A percentile compares a stretch with the other conserved stretches of the same genome.
phyloP scores from a whole-genome alignment of 2,329 filamentous ascomycete genomes.

The Phaeosphaeria sp. region DNA sequence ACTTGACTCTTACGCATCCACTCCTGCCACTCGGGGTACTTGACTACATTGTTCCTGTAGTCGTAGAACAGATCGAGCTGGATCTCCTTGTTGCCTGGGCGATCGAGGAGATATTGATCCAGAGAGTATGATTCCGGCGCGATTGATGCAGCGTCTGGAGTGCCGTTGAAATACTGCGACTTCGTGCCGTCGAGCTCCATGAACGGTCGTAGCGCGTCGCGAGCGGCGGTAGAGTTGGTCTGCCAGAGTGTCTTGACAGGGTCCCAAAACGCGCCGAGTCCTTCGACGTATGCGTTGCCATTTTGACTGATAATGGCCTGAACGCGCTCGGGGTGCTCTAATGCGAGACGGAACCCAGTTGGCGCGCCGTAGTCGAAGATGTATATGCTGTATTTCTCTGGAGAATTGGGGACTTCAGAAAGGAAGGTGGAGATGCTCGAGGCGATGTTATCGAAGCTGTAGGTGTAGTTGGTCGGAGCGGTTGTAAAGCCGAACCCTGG shows the following conservation, averaged over 20 bases:
- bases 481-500: slow-evolving; percentile 67
- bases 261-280: slow-evolving; percentile 60
- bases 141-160: slow-evolving; percentile 43
- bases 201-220: slow-evolving; percentile 21
- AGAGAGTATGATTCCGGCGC: slow-evolving; percentile 58
- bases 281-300: slow-evolving; percentile 67
- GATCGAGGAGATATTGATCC: slow-evolving; percentile 60
- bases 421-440: slow-evolving; percentile 59
- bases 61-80: slow-evolving; percentile 66
- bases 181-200: slow-evolving; percentile 32
- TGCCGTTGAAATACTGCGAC: slow-evolving; percentile 56
- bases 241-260: slow-evolving; percentile 58
- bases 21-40: slow-evolving; percentile 64
- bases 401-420: slow-evolving; percentile 52
- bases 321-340: slow-evolving; percentile 57
- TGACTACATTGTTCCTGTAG: slow-evolving; percentile 61
- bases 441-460: slow-evolving; percentile 63
- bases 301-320: slow-evolving; percentile 65
- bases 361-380: slow-evolving; percentile 71
- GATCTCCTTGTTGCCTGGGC: slow-evolving; percentile 58
- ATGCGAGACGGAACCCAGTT: slow-evolving; percentile 60
- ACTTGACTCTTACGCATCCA: slow-evolving; percentile 61
- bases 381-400: slow-evolving; percentile 60
- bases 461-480: slow-evolving; percentile 53
- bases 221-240: slow-evolving; percentile 13